Evolutionary conservation across 2,329 filamentous ascomycete species (phyloP).

Genomic region (Didymella arachidicola): DNA sequence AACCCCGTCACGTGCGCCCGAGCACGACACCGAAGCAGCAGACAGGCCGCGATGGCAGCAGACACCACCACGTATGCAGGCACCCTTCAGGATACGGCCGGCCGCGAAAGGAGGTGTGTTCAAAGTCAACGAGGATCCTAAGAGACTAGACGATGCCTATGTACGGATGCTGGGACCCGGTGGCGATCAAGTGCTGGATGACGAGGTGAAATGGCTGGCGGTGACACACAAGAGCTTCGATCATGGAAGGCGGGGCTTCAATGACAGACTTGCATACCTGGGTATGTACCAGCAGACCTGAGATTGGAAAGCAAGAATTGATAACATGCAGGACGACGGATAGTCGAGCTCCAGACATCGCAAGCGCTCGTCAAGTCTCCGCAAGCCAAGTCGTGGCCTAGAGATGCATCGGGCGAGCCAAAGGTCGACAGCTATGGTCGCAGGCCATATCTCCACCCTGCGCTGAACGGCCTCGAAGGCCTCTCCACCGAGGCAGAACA

Average conservation of each 20-base stretch:
- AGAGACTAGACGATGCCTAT: constrained; percentile 79
- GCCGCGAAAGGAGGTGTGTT: constrained; percentile 65
- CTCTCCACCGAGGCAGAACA: constrained; percentile 68
- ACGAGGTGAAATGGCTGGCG: constrained; percentile 95
- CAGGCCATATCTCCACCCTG: constrained; percentile 72
- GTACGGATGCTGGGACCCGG: constrained; percentile 74
- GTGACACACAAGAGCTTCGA: constrained; percentile 99
- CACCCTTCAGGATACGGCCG: constrained; percentile 64
- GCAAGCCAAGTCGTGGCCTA: constrained; percentile 40
- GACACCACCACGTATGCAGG: constrained; percentile 58
- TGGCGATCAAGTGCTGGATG: constrained; percentile 77
- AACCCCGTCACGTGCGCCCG: constrained; percentile 31
- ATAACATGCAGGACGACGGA: constrained; percentile 63
- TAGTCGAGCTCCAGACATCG: constrained; percentile 70
- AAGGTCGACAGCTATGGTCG: constrained; percentile 57
- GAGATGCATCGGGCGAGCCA: constrained; percentile 27
- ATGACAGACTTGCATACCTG: constrained; percentile 88
- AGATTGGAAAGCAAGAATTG: constrained; percentile 16
- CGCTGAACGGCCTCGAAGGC: constrained; percentile 76
- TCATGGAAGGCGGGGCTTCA: constrained; percentile 91
- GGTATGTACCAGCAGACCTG: constrained; percentile 62
- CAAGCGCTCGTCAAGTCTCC: constrained; percentile 65
- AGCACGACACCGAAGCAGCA: constrained; percentile 44
- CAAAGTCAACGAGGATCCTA: constrained; percentile 78
- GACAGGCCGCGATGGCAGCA: constrained; percentile 59